A percentile compares a stretch with the other conserved stretches of the same genome.
These are phyloP conservation scores for Posidonia australis DNA, from an alignment of 106 monocot genomes.

Conservation along the genomic window DNA sequence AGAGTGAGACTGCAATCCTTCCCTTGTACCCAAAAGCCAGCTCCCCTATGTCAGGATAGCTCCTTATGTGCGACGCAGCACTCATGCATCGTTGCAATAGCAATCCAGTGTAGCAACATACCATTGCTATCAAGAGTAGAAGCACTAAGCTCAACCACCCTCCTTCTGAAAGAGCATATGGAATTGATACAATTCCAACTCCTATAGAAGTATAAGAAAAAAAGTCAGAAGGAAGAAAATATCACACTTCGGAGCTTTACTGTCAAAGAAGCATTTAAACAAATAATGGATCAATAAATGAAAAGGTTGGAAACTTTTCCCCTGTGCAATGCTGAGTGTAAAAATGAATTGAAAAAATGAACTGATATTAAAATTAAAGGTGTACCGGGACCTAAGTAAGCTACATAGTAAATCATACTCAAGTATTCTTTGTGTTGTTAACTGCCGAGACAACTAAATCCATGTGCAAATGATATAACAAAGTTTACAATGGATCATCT, in stretches of 20 bases:
- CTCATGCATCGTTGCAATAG: conserved; percentile 74
- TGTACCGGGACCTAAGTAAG: too few species aligned
- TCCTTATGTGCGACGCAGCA: conserved; percentile 40
- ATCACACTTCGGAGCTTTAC: neutral
- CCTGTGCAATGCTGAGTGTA: too few species aligned
- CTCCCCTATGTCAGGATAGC: conserved; percentile 83
- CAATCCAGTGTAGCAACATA: conserved; percentile 74
- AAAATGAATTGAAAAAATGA: too few species aligned
- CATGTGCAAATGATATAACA: too few species aligned
- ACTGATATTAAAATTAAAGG: too few species aligned
- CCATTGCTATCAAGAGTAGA: conserved; percentile 11
- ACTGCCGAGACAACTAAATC: too few species aligned
- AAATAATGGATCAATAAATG: too few species aligned
- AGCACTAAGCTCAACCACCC: conserved; percentile 30
- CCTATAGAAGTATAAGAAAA: conserved; percentile 10
- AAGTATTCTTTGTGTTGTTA: too few species aligned
- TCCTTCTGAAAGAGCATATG: conserved; percentile 31
- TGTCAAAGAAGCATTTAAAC: neutral
- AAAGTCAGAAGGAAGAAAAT: neutral
- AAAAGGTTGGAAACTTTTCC: too few species aligned
- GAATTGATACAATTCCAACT: conserved; percentile 28
- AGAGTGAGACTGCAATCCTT: conserved; percentile 30
- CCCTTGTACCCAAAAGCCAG: conserved; percentile 69
- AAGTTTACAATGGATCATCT: too few species aligned
- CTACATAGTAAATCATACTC: too few species aligned